Evolutionary conservation across 2,329 filamentous ascomycete genomes (phyloP).

Genomic region (Apiospora koreana): DNA sequence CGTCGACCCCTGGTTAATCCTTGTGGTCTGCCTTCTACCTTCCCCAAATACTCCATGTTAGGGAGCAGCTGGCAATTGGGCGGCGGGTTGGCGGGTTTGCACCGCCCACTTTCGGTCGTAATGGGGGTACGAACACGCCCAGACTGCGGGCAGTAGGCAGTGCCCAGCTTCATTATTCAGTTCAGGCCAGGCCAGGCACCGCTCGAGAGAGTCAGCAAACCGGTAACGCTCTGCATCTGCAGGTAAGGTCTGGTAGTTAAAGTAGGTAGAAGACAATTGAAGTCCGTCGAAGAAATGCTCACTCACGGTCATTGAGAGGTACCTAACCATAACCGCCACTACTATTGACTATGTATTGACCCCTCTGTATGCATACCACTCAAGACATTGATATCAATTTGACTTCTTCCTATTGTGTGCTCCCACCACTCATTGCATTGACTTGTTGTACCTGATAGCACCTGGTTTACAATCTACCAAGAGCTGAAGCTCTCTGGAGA

Average conservation of each 20-base stretch:
- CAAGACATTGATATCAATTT: too few relatives aligned
- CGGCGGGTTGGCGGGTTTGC: constrained; percentile 4
- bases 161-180: too few relatives aligned
- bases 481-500: constrained; percentile 3
- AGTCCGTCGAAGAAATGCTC: neutral
- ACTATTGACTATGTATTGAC: too few relatives aligned
- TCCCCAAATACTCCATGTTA: constrained; percentile 5
- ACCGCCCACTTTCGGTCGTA: constrained; percentile 27
- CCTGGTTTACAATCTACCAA: neutral
- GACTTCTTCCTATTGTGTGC: too few relatives aligned
- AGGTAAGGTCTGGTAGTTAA: neutral
- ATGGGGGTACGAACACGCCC: constrained; percentile 13
- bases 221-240: too few relatives aligned
- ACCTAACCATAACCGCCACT: neutral
- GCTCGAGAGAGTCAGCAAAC: neutral
- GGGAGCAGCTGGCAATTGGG: neutral
- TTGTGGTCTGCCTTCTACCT: neutral
- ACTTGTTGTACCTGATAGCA: neutral
- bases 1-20: neutral
- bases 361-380: neutral
- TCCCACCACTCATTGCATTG: too few relatives aligned
- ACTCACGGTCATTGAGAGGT: neutral
- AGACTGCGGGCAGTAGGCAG: too few relatives aligned
- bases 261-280: neutral
- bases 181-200: constrained; percentile 1